Conservation (phyloP, 2,329 filamentous ascomycete genomes). For the Hypoxylon sp. region DNA sequence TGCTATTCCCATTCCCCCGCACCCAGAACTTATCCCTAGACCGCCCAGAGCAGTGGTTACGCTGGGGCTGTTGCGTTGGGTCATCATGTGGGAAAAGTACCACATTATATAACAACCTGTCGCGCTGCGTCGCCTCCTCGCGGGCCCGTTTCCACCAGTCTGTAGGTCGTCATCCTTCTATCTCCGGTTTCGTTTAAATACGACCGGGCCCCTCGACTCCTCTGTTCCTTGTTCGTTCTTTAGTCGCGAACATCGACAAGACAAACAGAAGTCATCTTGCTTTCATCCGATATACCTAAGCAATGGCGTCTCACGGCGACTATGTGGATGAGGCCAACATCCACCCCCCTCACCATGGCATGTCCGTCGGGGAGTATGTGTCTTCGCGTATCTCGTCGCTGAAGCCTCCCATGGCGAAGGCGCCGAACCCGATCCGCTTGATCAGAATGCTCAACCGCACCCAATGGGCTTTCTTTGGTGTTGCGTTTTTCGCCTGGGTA, state of each 20-base stretch:
- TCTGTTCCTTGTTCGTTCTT: slow-evolving; percentile 27
- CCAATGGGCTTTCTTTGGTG: slow-evolving; percentile 67
- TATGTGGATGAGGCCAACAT: slow-evolving; percentile 40
- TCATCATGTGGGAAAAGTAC: not conserved
- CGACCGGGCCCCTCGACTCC: slow-evolving; percentile 24
- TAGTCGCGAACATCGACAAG: slow-evolving; percentile 8
- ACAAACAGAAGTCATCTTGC: slow-evolving; percentile 22
- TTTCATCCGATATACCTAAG: slow-evolving; percentile 16
- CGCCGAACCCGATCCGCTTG: slow-evolving; percentile 65
- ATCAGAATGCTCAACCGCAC: slow-evolving; percentile 61
- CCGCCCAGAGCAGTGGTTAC: slow-evolving; percentile 23
- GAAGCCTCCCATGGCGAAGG: slow-evolving; percentile 66
- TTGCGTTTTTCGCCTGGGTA: slow-evolving; percentile 70
- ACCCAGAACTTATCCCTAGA: slow-evolving; percentile 29
- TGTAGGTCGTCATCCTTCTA: slow-evolving; percentile 1
- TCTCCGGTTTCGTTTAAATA: slow-evolving; percentile 32
- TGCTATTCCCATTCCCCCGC: slow-evolving; percentile 38
- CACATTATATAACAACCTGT: slow-evolving; percentile 29
- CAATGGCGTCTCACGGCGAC: slow-evolving; percentile 31
- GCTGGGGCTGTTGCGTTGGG: not conserved
- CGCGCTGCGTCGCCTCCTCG: slow-evolving; percentile 1
- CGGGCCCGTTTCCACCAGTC: slow-evolving; percentile 8
- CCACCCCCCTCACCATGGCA: slow-evolving; percentile 61
- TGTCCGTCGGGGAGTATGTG: slow-evolving; percentile 61
- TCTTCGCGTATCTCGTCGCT: slow-evolving; percentile 66